Percentiles rank a stretch among this genome's conserved stretches.
Evolutionary conservation across 2,329 filamentous ascomycete species (phyloP).

Genomic region (Diaporthe vexans): DNA sequence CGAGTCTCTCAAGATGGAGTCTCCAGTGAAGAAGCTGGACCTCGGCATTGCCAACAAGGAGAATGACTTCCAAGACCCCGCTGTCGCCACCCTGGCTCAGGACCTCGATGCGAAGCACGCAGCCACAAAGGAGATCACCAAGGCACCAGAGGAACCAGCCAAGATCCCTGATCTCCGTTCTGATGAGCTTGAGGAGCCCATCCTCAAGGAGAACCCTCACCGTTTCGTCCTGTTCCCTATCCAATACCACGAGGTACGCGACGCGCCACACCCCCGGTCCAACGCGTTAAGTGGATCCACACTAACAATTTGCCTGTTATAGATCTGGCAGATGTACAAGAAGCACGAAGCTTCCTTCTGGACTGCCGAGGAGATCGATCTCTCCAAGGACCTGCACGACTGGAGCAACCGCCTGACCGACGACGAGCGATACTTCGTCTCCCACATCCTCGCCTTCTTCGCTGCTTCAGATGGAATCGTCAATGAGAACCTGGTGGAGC

Average conservation of each 20-base stretch:
- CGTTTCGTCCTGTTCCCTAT: conserved; percentile 99
- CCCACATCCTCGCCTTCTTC: conserved; percentile 98
- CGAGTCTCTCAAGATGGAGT: conserved; percentile 92
- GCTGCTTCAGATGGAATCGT: conserved; percentile 98
- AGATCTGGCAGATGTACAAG: conserved; percentile 99
- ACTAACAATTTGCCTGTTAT: conserved; percentile 56
- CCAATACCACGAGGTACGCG: conserved; percentile 97
- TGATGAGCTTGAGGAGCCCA: conserved; percentile 86
- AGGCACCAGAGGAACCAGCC: conserved; percentile 57
- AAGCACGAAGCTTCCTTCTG: conserved; percentile 99
- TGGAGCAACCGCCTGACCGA: conserved; percentile 99
- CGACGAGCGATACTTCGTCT: conserved; percentile 98
- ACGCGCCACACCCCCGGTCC: conserved; percentile 59
- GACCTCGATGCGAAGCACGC: conserved; percentile 72
- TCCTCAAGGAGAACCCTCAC: conserved; percentile 94
- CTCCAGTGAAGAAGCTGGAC: conserved; percentile 90
- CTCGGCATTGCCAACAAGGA: conserved; percentile 84
- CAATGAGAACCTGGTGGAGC: conserved; percentile 99
- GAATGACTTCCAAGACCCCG: conserved; percentile 73
- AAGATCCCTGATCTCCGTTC: conserved; percentile 61
- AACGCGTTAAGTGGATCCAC: conserved; percentile 77
- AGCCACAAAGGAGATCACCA: conserved; percentile 58
- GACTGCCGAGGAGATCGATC: conserved; percentile 99
- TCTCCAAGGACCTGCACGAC: conserved; percentile 98
- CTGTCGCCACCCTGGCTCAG: conserved; percentile 65